These are phyloP conservation scores for Xylaria flabelliformis DNA, from an alignment of 495 filamentous ascomycete genomes.

Conservation along the genomic window DNA sequence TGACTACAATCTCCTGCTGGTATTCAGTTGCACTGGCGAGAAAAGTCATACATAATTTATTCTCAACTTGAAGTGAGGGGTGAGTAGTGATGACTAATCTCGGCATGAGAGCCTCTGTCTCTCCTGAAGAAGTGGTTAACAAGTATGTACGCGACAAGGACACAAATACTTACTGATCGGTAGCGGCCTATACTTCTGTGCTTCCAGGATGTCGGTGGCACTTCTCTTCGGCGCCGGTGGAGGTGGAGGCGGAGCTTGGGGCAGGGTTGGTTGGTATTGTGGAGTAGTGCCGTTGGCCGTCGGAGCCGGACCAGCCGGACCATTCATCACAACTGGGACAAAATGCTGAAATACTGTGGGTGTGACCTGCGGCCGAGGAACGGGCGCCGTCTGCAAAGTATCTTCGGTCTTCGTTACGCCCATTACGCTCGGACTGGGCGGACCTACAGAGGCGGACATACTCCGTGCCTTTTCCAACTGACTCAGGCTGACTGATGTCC, in stretches of 20 bases:
- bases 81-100: slow-evolving; percentile 71
- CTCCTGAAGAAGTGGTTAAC: slow-evolving; percentile 38
- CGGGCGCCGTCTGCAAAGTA: slow-evolving; percentile 47
- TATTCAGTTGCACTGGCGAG: slow-evolving; percentile 64
- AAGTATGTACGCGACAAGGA: slow-evolving; percentile 38
- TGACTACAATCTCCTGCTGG: slow-evolving; percentile 72
- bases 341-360: slow-evolving; percentile 37
- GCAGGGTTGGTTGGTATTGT: slow-evolving; percentile 25
- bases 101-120: slow-evolving; percentile 66
- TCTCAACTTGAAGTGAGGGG: slow-evolving; percentile 62
- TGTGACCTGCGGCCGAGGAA: slow-evolving; percentile 26
- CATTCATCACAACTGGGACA: slow-evolving; percentile 35
- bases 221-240: slow-evolving; percentile 33
- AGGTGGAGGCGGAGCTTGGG: slow-evolving; percentile 24
- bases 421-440: slow-evolving; percentile 54
- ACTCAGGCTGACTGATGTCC: slow-evolving; percentile 36
- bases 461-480: slow-evolving; percentile 53
- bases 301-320: slow-evolving; percentile 35
- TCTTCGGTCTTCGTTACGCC: slow-evolving; percentile 55
- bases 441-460: slow-evolving; percentile 51
- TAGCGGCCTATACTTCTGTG: slow-evolving; percentile 35
- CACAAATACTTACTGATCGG: slow-evolving; percentile 32
- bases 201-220: slow-evolving; percentile 35
- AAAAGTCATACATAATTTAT: slow-evolving; percentile 62
- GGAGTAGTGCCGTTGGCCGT: slow-evolving; percentile 44